Conservation (phyloP, 306 rosid species). For the Macrotyloma uniflorum region DNA sequence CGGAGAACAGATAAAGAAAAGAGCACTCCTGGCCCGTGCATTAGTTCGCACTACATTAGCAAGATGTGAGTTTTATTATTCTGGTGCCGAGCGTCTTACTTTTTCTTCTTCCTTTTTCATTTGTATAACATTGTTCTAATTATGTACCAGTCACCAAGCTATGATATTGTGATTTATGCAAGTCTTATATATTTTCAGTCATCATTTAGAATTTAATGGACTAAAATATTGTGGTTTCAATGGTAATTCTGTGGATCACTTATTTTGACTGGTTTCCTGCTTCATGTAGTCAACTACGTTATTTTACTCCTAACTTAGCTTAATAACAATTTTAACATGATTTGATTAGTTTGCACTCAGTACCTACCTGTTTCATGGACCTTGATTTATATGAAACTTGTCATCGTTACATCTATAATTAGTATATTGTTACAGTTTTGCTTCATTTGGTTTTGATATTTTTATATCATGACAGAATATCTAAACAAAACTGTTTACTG, state of each 20-base stretch:
- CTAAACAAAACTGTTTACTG: slow-evolving; percentile 50
- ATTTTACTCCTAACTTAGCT: background rate
- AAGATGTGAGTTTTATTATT: slow-evolving; percentile 67
- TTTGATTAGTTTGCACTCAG: slow-evolving; percentile 12
- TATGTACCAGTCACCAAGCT: slow-evolving; percentile 3
- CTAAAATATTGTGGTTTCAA: background rate
- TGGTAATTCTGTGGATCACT: background rate
- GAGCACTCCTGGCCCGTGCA: slow-evolving; percentile 75
- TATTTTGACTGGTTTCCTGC: slow-evolving; percentile 1
- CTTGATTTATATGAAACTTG: background rate
- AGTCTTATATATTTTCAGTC: background rate
- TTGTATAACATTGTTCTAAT: slow-evolving; percentile 1
- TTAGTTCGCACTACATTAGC: slow-evolving; percentile 86
- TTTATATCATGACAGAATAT: slow-evolving; percentile 27
- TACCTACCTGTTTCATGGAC: slow-evolving; percentile 25
- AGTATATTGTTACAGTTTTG: slow-evolving; percentile 7
- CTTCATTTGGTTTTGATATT: slow-evolving; percentile 29
- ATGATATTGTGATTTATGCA: background rate
- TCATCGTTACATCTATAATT: background rate
- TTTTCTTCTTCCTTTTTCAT: background rate
- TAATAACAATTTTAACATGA: slow-evolving; percentile 16
- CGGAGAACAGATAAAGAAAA: slow-evolving; percentile 64
- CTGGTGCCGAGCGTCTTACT: background rate
- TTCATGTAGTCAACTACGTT: slow-evolving; percentile 10
- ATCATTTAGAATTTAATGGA: background rate